These are phyloP conservation scores for Cantharellus anzutake DNA, from an alignment of 768 basidiomycete species.

Conservation along the genomic window DNA sequence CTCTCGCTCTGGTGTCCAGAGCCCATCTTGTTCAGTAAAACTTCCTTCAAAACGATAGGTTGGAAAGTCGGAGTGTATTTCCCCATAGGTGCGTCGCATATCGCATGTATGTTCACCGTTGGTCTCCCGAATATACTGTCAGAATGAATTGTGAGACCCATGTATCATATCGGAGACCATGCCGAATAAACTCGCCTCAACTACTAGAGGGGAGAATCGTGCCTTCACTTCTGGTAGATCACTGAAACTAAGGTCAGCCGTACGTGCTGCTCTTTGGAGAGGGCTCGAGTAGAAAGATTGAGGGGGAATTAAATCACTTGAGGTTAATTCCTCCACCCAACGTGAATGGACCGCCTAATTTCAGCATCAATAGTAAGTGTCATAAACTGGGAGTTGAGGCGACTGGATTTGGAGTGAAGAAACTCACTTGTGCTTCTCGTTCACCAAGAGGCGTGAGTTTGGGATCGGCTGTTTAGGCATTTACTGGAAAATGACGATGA, in stretches of 20 bases:
- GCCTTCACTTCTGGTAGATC: conserved; percentile 10
- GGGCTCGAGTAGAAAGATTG: conserved; percentile 43
- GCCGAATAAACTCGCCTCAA: conserved; percentile 29
- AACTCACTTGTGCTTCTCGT: conserved; percentile 27
- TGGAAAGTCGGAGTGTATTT: conserved; percentile 32
- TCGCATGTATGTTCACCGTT: conserved; percentile 57
- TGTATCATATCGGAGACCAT: neutral
- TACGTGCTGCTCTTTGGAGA: conserved; percentile 39
- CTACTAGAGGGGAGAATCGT: conserved; percentile 19
- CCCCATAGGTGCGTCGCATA: conserved; percentile 30
- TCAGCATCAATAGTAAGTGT: neutral
- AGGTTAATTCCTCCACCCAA: conserved; percentile 30
- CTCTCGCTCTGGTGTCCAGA: conserved; percentile 44
- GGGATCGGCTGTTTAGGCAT: conserved; percentile 1
- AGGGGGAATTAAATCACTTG: conserved; percentile 25
- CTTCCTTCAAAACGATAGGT: conserved; percentile 34
- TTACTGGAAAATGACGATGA: too few relatives aligned
- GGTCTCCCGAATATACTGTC: conserved; percentile 46
- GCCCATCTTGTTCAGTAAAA: conserved; percentile 41
- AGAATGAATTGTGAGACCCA: neutral
- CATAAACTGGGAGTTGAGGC: neutral
- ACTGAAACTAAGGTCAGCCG: conserved; percentile 33
- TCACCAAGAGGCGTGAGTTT: conserved; percentile 36
- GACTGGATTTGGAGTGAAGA: neutral
- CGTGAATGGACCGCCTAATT: conserved; percentile 17